Percentiles rank a stretch among this genome's conserved stretches.
phyloP scores from a whole-genome alignment of 495 filamentous ascomycete genomes.

The Cenococcum geophilum region DNA sequence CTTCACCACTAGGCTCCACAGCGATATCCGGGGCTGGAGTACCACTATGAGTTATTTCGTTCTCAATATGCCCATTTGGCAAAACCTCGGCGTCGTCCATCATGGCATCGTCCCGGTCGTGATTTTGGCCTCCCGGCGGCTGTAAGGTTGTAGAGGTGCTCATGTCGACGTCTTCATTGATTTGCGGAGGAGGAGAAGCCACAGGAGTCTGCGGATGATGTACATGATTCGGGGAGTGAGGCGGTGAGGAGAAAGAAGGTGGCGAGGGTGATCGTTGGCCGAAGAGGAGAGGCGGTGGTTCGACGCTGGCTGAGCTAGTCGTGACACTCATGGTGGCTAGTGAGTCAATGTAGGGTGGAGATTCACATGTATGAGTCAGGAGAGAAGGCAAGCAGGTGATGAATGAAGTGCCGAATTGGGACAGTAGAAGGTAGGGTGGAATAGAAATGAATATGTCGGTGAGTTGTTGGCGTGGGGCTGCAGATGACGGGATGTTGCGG shows the following conservation, averaged over 20 bases:
- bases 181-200: conserved; percentile 23
- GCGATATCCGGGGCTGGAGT: conserved; percentile 24
- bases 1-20: conserved; percentile 3
- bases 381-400: neutral
- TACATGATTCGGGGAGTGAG: conserved; percentile 23
- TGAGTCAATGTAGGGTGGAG: neutral
- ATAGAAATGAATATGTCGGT: conserved; percentile 5
- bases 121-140: conserved; percentile 31
- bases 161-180: conserved; percentile 31
- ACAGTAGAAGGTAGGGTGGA: neutral
- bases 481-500: conserved; percentile 6
- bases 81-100: conserved; percentile 24
- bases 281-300: conserved; percentile 31
- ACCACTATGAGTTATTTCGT: neutral
- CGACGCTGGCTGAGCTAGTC: conserved; percentile 21
- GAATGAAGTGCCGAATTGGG: neutral
- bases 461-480: conserved; percentile 1
- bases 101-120: conserved; percentile 29
- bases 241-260: conserved; percentile 20
- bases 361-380: neutral
- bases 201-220: conserved; percentile 22
- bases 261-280: conserved; percentile 25
- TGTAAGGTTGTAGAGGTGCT: conserved; percentile 29
- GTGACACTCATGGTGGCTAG: conserved; percentile 28
- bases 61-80: conserved; percentile 19